Base-by-base conservation (phyloP, 495 filamentous ascomycete genomes). In the Podospora pseudopauciseta region DNA sequence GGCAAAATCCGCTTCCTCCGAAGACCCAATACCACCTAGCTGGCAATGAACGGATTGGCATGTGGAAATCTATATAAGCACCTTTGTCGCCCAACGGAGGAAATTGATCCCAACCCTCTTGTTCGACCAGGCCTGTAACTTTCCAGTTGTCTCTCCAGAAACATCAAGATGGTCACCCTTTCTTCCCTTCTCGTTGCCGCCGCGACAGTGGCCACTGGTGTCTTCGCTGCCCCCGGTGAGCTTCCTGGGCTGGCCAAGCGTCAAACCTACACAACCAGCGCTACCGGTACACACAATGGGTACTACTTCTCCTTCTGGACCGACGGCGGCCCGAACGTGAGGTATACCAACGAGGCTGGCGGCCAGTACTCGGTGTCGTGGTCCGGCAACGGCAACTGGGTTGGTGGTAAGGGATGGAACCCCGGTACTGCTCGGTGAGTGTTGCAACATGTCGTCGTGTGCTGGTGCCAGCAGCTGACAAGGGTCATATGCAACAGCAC, bases 231-330 rank as follows among this genome's bases (percentile, higher is more conserved):
- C 18, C 84, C 84, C 26, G 66, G 73, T 62, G 72, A 74, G 66
- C 19, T 79, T 54, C 78, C 81, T 18, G 78, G 79, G 16, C 74
- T 81, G 54, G 67, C 74, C 19, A 81, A 76, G 55, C 80, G 82
- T 4, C 75, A 74, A 68, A 71, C 75, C 3, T 64, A 65, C n/a
- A 74, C 72, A 55, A 63, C 53, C 63, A 73, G 68, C n/a, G 73
- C 77, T 55, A 86, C 85, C 15, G 85, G 87, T 61, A 84, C 78
- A 18, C 80, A 83, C 77, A 84, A 86, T 67, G 86, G 85, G 66
- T 89, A 80, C 77, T 89, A 86, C 78, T 90, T 85, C 73, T 85
- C 82, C 28, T 89, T 86, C 81, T 89, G 86, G 85, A 88, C 86
- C 59, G 84, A 89, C 56, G 84, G 84, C 4, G 80, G 77, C 56